These are phyloP conservation scores for Phanerochaete carnosa DNA, from an alignment of 768 basidiomycete genomes.

Conservation along the genomic window DNA sequence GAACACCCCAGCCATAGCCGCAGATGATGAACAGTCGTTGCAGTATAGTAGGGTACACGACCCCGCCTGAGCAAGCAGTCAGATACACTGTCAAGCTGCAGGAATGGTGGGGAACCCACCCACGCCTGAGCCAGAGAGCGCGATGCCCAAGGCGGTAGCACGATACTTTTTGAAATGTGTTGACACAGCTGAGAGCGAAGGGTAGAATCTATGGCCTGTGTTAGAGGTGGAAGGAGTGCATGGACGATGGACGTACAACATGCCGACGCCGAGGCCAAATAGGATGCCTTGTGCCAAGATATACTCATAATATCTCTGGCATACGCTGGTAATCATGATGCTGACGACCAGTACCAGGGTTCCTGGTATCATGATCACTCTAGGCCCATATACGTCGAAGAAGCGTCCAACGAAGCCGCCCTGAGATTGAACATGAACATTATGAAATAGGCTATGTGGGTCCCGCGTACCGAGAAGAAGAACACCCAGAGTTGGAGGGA, in stretches of 20 bases:
- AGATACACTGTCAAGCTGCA: not conserved
- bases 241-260: conserved; percentile 60
- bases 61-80: conserved; percentile 52
- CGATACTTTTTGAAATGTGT: conserved; percentile 64
- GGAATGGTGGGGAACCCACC: conserved; percentile 33
- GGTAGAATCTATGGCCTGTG: conserved; percentile 56
- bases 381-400: conserved; percentile 62
- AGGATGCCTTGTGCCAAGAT: conserved; percentile 60
- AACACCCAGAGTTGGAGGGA: conserved; percentile 66
- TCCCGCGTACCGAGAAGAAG: conserved; percentile 54
- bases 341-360: conserved; percentile 45
- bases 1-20: conserved; percentile 63
- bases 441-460: not conserved
- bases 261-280: conserved; percentile 62
- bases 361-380: conserved; percentile 48
- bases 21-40: conserved; percentile 50
- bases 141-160: conserved; percentile 70
- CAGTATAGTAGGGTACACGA: conserved; percentile 66
- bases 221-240: too few relatives aligned
- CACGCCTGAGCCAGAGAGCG: conserved; percentile 62
- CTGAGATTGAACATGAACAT: conserved; percentile 29
- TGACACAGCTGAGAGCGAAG: conserved; percentile 60
- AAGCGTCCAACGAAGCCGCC: conserved; percentile 58
- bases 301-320: conserved; percentile 55
- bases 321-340: conserved; percentile 60